Conservation (phyloP, 768 basidiomycete species). For the Mycena rebaudengoi region DNA sequence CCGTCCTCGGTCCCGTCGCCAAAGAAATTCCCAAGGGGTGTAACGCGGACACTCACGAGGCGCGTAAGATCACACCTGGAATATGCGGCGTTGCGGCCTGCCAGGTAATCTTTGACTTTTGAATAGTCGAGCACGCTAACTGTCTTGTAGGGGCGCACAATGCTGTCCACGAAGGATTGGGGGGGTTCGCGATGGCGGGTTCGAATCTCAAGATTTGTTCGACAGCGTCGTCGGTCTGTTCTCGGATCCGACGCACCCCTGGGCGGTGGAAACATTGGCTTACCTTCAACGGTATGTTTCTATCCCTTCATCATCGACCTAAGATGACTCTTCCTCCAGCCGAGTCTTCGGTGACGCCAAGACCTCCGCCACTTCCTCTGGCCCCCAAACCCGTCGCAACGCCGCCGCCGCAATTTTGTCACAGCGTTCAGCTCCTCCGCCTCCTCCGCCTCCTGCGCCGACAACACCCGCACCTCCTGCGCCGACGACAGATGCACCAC, state of each 20-base stretch:
- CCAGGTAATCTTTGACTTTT: neutral
- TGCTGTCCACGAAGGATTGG: neutral
- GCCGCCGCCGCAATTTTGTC: no score
- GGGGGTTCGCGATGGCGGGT: neutral
- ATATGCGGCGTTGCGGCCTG: neutral
- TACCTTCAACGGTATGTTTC: neutral
- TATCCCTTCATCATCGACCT: no score
- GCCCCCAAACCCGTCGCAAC: no score
- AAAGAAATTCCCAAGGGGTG: no score
- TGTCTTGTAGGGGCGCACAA: neutral
- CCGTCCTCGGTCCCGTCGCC: no score
- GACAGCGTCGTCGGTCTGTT: neutral
- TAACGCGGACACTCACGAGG: neutral
- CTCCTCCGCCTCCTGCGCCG: no score
- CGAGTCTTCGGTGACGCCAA: no score
- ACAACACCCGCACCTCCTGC: no score
- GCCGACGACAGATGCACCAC: no score
- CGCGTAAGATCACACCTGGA: neutral
- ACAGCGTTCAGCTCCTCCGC: no score
- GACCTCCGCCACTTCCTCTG: no score
- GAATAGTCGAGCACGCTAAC: neutral
- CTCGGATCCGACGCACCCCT: neutral
- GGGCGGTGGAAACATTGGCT: neutral
- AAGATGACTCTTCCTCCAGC: no score
- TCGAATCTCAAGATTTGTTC: neutral